A percentile compares a stretch with the other conserved stretches of the same genome.
Conservation (phyloP, 176 grass and related monocot genomes). For the Juncus inflexus region DNA sequence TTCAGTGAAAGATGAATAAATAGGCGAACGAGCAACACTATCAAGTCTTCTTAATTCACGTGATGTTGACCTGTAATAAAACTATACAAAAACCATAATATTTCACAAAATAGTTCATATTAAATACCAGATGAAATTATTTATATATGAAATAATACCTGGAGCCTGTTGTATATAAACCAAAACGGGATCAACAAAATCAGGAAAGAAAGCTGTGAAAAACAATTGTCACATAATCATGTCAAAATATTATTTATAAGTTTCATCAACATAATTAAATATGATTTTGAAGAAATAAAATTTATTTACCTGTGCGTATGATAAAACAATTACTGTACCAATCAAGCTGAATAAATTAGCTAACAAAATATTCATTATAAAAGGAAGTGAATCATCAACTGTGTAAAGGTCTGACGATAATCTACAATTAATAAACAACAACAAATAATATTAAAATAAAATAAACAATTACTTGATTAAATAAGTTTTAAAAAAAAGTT, state of each 20-base stretch:
- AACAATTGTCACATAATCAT: conserved; percentile 5
- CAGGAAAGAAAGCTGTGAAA: conserved; percentile 63
- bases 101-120: conserved; percentile 10
- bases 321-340: conserved; percentile 69
- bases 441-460: background rate
- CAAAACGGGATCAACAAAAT: conserved; percentile 75
- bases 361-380: conserved; percentile 91
- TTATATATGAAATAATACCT: conserved; percentile 42
- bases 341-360: conserved; percentile 89
- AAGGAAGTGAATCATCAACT: conserved; percentile 97
- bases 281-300: background rate
- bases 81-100: conserved; percentile 37
- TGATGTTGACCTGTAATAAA: conserved; percentile 93
- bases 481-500: background rate
- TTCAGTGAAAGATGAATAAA: conserved; percentile 93
- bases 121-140: conserved; percentile 1
- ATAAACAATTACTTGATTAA: conserved; percentile 8
- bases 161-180: conserved; percentile 70
- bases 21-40: conserved; percentile 93
- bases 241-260: conserved; percentile 28
- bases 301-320: conserved; percentile 78
- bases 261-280: conserved; percentile 5
- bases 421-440: conserved; percentile 34
- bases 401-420: conserved; percentile 90
- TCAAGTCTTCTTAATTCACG: conserved; percentile 92